Base-by-base conservation (phyloP, 140 eudicot species). In the Erigeron philadelphicus region DNA sequence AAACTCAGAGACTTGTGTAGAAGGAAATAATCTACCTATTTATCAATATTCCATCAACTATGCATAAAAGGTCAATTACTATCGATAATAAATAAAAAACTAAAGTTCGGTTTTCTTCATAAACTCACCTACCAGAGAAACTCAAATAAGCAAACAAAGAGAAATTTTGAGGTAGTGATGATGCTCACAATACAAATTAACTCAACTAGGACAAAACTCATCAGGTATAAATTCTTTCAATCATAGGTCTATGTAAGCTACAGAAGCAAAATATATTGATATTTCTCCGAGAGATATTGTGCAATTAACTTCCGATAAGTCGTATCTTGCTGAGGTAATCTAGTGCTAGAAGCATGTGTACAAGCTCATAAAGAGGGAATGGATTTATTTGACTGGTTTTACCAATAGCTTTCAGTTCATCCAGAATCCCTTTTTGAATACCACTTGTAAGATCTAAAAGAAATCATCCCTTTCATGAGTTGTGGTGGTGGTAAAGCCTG, bases 401-500 rank as follows among this genome's bases (percentile, higher is more conserved):
- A 8, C 9, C 46, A 40, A 16, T 9, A 57, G 38, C 45, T 62
- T 48, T 56, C 46, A 46, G 9, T 59, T 50, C 56, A 43, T 17
- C 35, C 45, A 74, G 35, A 23, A 12, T 1, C 42, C 61, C 58
- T 68, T 61, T 67, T 49, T 4, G 7, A 23, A n/a, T 31, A 31
- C 38, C 38, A 31, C 38, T 31, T 35, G 31, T 31, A 62, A 13
- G 35, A 10, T 76, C 43, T 42, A 49, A 57, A 70, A 70, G 48
- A 18, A 57, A 46, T 70, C 67, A 46, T 70, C 67, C 31, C 19
- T 65, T 76, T 41, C 21, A 1, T 25, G 18, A 72, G 53, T 35
- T 72, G 64, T 18, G 45, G 56, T 72, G 61, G 62, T 72, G 71
- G 71, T 56, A 62, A 50, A 50, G 15, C 44, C 13, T 38, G 45